These are phyloP conservation scores for Didymella arachidicola DNA, from an alignment of 2,329 filamentous ascomycete genomes.

Conservation along the genomic window DNA sequence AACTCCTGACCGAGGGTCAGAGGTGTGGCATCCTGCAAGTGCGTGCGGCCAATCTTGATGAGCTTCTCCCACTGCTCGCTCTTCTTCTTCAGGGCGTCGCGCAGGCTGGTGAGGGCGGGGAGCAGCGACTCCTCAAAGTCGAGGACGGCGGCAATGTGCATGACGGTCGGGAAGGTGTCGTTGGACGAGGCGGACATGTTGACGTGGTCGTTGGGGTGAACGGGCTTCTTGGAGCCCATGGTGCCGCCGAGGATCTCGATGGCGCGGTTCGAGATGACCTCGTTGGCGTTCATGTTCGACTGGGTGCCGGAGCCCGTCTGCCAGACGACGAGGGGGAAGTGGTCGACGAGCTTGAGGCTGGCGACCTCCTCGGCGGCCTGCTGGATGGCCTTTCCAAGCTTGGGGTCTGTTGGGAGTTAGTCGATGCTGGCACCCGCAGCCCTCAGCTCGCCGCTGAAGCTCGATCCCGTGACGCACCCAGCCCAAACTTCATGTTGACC, in stretches of 20 bases:
- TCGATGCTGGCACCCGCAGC: neutral
- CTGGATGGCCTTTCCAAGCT: constrained; percentile 90
- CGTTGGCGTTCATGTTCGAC: constrained; percentile 99
- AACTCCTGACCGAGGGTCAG: constrained; percentile 97
- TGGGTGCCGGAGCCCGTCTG: constrained; percentile 98
- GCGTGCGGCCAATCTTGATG: constrained; percentile 98
- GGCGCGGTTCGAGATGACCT: constrained; percentile 98
- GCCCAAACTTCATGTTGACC: constrained; percentile 93
- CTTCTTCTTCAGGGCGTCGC: constrained; percentile 86
- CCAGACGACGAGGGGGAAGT: constrained; percentile 99
- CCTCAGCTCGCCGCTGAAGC: neutral
- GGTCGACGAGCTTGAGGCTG: constrained; percentile 89
- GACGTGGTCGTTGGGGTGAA: constrained; percentile 99
- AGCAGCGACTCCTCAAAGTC: constrained; percentile 88
- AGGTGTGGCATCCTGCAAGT: constrained; percentile 96
- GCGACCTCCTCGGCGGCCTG: constrained; percentile 94
- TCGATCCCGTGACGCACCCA: constrained; percentile 64
- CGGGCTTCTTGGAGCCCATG: constrained; percentile 97
- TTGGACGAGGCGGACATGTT: constrained; percentile 99
- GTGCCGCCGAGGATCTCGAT: constrained; percentile 95
- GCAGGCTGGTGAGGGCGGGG: constrained; percentile 81
- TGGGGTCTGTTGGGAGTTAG: constrained; percentile 69
- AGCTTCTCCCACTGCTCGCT: constrained; percentile 88
- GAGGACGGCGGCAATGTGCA: constrained; percentile 97
- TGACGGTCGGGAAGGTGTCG: constrained; percentile 98